phyloP scores from a whole-genome alignment of 495 filamentous ascomycete species.

The Wilcoxina mikolae region DNA sequence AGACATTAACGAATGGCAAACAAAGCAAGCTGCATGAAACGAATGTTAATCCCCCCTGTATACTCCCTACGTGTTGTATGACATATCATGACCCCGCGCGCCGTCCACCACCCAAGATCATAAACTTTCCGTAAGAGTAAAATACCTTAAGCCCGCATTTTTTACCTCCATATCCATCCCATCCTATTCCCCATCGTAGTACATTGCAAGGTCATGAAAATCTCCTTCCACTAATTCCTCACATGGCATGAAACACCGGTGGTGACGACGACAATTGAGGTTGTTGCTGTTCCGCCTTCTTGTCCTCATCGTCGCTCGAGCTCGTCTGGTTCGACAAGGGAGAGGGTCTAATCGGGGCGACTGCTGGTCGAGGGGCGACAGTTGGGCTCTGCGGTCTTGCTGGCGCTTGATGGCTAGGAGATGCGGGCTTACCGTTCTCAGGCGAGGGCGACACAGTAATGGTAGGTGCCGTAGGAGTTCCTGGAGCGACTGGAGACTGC shows the following conservation, averaged over 20 bases:
- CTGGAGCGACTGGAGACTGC: constrained; percentile 15
- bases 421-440: constrained; percentile 7
- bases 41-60: no score
- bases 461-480: constrained; percentile 9
- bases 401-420: background rate
- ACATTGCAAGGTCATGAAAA: no score
- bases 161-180: no score
- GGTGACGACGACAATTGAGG: background rate
- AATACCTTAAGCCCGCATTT: no score
- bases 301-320: background rate
- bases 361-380: constrained; percentile 6
- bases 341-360: constrained; percentile 15
- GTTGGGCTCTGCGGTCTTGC: constrained; percentile 12
- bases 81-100: no score
- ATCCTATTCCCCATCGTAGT: no score
- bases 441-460: constrained; percentile 17
- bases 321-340: constrained; percentile 21
- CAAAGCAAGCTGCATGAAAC: no score
- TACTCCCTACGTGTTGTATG: no score
- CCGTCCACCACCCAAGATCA: no score
- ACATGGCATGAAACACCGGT: constrained; percentile 4
- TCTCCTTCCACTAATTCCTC: no score
- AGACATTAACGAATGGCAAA: no score
- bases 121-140: no score
- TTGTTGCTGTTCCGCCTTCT: background rate